Evolutionary conservation across 1,284 basidiomycete species (phyloP), one percentile per base, ranked within the genome.

Genomic region (Coniferiporia weirii): DNA sequence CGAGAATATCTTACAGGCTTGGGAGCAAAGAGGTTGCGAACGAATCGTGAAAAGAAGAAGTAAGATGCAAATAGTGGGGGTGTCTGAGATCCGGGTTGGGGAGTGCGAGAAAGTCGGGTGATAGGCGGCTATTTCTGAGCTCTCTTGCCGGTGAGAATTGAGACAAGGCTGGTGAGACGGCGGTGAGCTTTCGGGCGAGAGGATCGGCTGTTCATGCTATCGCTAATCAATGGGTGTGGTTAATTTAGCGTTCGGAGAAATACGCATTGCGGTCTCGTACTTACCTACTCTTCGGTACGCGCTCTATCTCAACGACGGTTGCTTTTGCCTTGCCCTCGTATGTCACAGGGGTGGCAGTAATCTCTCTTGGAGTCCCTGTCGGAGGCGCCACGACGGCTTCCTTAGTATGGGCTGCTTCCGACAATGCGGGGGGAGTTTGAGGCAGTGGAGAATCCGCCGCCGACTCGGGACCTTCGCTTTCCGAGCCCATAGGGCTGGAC

Each of bases 161-260:
- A 52, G 22, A 59, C 49, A 34, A 59, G 58, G 45, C 53, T 59
- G 19, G 52, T 59, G 6, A 59, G 47, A 32, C 58, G 58, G 58
- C 52, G 58, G 34, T 54, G 40, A 22, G 35, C 32, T 51, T 51
- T 54, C 52, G 58, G 58, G 44, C 58, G 58, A 12, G 9, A 34
- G 9, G 36, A 19, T 46, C 43, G 40, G 44, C 44, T 47, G 46
- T 44, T 44, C 35, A 52, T 40, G 36, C 51, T 40, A 34, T 19
- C 22, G 17, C 45, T 59, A 35, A 10, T 45, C 9, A n/a, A 20
- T 2, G 17, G 36, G 20, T 1, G 15, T 27, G 9, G n/a, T 57
- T 8, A 43, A 19, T 43, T 22, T 17, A 19, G 9, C 38, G 38
- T 45, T 43, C 7, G 17, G 22, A 27, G 50, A 12, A 17, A 50